phyloP scores from a whole-genome alignment of 768 basidiomycete species.

The Cystofilobasidium ferigula region DNA sequence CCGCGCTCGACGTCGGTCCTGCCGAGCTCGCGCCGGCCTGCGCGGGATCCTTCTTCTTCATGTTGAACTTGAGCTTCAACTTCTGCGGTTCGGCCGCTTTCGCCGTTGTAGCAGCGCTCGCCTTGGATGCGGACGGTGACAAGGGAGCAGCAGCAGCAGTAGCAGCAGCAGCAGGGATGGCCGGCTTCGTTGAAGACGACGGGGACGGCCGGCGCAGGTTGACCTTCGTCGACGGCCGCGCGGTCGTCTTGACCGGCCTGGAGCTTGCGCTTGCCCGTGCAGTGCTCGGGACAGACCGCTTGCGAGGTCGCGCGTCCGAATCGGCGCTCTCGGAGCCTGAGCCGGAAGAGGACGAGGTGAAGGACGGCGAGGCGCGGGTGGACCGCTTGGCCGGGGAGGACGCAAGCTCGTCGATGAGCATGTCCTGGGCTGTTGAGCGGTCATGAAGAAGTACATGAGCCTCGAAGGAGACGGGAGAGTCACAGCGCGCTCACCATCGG shows the following conservation, averaged over 20 bases:
- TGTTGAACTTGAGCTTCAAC: conserved; percentile 19
- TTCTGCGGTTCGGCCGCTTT: conserved; percentile 3
- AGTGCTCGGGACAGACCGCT: too few species aligned
- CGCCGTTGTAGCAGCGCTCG: background rate
- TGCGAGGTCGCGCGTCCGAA: background rate
- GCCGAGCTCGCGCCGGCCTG: background rate
- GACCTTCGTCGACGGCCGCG: background rate
- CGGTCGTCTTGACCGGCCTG: background rate
- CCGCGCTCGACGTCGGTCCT: background rate
- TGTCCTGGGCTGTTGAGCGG: background rate
- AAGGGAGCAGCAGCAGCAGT: background rate
- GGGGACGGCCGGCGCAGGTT: too few species aligned
- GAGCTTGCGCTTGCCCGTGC: background rate
- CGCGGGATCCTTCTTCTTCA: conserved; percentile 1
- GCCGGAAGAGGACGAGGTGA: background rate
- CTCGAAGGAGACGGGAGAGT: background rate
- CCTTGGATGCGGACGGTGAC: background rate
- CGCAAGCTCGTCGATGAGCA: conserved; percentile 2
- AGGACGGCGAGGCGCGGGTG: background rate
- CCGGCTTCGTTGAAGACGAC: too few species aligned
- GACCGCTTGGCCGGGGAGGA: background rate
- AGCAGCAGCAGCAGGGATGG: too few species aligned
- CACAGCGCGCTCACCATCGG: background rate
- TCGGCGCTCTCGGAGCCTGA: background rate
- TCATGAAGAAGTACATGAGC: background rate